phyloP scores from a whole-genome alignment of 192 early-diverging fungal genomes.

The Bifiguratus adelaidae region DNA sequence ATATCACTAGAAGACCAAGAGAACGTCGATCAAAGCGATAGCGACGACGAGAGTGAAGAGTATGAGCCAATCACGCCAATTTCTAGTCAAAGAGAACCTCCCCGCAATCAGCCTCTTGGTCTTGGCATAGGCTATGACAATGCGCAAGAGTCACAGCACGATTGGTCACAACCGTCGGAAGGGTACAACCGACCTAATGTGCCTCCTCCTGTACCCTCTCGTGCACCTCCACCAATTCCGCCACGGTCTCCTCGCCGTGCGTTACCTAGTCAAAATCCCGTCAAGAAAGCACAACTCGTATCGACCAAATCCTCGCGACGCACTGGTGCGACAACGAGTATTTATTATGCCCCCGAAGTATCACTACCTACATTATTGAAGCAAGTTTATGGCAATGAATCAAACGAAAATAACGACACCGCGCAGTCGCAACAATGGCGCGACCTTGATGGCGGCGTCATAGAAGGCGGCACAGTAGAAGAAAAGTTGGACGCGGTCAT shows the following conservation, averaged over 20 bases:
- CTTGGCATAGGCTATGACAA: neutral
- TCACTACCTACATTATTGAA: neutral
- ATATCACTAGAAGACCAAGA: neutral
- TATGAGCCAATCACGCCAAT: constrained; percentile 1
- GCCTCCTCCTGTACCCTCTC: neutral
- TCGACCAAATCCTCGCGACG: neutral
- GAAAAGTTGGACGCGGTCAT: constrained; percentile 1
- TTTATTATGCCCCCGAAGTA: neutral
- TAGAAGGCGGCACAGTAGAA: neutral
- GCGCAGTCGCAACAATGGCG: no score
- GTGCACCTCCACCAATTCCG: neutral
- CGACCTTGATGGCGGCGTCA: no score
- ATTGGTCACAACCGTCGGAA: neutral
- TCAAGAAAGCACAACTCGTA: no score
- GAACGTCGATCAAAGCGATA: neutral
- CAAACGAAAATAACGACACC: neutral
- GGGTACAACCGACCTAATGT: no score
- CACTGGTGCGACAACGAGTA: neutral
- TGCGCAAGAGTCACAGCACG: neutral
- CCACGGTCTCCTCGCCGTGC: neutral
- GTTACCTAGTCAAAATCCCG: no score
- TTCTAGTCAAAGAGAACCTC: neutral
- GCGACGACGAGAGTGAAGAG: constrained; percentile 11
- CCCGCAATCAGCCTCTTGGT: neutral
- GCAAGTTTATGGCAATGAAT: neutral